Evolutionary conservation across 2,329 filamentous ascomycete genomes (phyloP), one percentile per base, ranked within the genome.

Genomic region (Immersiporthe knoxdaviesiana): DNA sequence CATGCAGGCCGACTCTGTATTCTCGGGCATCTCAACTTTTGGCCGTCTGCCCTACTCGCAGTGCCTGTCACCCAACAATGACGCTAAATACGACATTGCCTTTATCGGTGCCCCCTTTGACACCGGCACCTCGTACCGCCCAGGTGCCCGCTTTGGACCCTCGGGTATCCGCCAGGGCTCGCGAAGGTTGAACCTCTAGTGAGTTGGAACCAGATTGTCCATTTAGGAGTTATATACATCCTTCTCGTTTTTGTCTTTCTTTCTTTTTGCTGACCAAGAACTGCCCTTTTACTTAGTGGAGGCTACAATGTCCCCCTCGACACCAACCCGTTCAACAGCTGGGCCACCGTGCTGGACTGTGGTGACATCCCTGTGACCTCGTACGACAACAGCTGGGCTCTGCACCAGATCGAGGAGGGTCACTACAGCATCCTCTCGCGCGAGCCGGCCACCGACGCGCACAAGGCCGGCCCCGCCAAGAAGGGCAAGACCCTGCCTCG

Each of bases 81-180:
- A 88, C 35, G 89, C 91, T 73, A 88, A 90, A 75, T 97, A 91
- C 74, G 93, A 97, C 73, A 94, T 97, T 79, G 93, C 93, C 1
- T 96, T 97, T 78, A 87, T 96, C 64, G 92, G 91, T 91, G 92
- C 92, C 54, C 92, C 93, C 0, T 96, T 96, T 74, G 93, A 97
- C 77, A 95, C 93, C 0, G 92, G 92, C 65, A 96, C 92, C 35
- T 94, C 92, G 0, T 97, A 97, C 80, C 84, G 92, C 65, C 93
- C 92, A 3, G 92, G 93, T 73, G 93, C 93, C 70, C 88, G 93
- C 47, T 97, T 97, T 74, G 93, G 93, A 0, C 93, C 93, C 12
- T 92, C 90, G 41, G 92, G 92, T 62, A 95, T 96, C 75, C 88
- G 93, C 78, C 93, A 96, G 84, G 93, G 92, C 81, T 95, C 92